phyloP scores from a whole-genome alignment of 345 rosid species.

The Eucalyptus viminalis region DNA sequence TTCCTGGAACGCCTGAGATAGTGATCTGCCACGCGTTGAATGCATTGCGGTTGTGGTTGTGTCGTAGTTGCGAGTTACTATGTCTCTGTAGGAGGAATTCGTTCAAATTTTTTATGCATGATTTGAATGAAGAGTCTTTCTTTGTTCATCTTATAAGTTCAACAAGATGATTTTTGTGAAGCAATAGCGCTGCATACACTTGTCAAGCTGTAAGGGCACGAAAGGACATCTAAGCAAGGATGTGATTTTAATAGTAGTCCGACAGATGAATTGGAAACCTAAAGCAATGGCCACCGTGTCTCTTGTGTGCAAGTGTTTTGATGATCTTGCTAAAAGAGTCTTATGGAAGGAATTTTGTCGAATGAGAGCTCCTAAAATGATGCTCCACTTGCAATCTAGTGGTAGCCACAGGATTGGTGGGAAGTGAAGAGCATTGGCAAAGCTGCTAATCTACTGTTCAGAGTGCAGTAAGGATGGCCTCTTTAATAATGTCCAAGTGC shows the following conservation, averaged over 20 bases:
- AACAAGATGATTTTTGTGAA: constrained; percentile 51
- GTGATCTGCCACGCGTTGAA: background rate
- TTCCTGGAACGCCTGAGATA: background rate
- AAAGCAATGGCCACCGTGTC: constrained; percentile 72
- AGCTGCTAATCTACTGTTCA: constrained; percentile 83
- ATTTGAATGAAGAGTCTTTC: background rate
- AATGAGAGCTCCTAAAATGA: constrained; percentile 91
- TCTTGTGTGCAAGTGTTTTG: constrained; percentile 86
- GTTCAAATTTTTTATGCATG: background rate
- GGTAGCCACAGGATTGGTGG: constrained; percentile 95
- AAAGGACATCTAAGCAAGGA: constrained; percentile 88
- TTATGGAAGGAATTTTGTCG: constrained; percentile 90
- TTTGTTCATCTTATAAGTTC: background rate
- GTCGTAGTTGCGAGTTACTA: background rate
- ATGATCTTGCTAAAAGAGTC: constrained; percentile 86
- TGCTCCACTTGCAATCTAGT: constrained; percentile 76
- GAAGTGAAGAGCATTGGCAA: constrained; percentile 94
- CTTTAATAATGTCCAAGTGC: constrained; percentile 53
- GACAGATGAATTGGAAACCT: constrained; percentile 86
- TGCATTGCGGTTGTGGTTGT: background rate
- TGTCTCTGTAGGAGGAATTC: background rate
- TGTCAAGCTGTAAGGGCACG: constrained; percentile 76
- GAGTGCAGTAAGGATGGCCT: constrained; percentile 70
- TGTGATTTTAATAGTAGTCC: constrained; percentile 74
- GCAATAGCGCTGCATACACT: constrained; percentile 90